These are phyloP conservation scores for Psilocybe tampanensis DNA, from an alignment of 768 basidiomycete genomes.

Conservation along the genomic window DNA sequence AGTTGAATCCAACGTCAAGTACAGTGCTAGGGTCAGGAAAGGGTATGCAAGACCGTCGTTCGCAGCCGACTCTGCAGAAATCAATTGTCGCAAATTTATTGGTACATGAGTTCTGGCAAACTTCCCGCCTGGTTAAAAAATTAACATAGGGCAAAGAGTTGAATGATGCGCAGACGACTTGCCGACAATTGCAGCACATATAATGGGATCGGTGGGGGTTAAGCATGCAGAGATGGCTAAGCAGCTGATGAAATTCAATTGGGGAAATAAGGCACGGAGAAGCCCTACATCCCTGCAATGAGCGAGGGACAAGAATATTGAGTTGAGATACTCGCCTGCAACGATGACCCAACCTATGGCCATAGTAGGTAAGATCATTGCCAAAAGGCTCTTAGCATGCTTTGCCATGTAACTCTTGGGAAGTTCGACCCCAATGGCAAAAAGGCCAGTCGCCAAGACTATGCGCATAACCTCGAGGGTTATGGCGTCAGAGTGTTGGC, in stretches of 20 bases:
- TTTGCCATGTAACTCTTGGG: conserved; percentile 82
- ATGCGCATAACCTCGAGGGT: conserved; percentile 85
- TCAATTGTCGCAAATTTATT: conserved; percentile 71
- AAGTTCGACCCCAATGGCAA: conserved; percentile 94
- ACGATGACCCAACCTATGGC: conserved; percentile 82
- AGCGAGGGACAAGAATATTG: background rate
- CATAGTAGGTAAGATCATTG: conserved; percentile 84
- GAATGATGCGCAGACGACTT: conserved; percentile 16
- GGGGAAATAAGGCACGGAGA: conserved; percentile 72
- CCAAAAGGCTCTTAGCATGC: conserved; percentile 70
- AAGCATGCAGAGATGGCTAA: conserved; percentile 88
- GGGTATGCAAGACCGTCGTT: conserved; percentile 98
- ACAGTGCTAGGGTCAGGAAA: conserved; percentile 85
- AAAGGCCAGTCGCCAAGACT: conserved; percentile 89
- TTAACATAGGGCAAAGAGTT: background rate
- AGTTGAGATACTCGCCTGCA: conserved; percentile 45
- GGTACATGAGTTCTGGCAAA: conserved; percentile 75
- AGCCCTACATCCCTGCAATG: conserved; percentile 44
- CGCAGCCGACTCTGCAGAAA: conserved; percentile 89
- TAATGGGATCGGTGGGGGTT: conserved; percentile 94
- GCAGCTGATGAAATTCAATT: conserved; percentile 69
- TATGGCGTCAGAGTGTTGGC: conserved; percentile 49
- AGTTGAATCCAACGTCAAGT: conserved; percentile 74
- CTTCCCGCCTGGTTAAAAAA: conserved; percentile 53
- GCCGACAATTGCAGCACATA: conserved; percentile 84